phyloP scores from a whole-genome alignment of 192 early-diverging fungal genomes.

The Coemansia sp. region DNA sequence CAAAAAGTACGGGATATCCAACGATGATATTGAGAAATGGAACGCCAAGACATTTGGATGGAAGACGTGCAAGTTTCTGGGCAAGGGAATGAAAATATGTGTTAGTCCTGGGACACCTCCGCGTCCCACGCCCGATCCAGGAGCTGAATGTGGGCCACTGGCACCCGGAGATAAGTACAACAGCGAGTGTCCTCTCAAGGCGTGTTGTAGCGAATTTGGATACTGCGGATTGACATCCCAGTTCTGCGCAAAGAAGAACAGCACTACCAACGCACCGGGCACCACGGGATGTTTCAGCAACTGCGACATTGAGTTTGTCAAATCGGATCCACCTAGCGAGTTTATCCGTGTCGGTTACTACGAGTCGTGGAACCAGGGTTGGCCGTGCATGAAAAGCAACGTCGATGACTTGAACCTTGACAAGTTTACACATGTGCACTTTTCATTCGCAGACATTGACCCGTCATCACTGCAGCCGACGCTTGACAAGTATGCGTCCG shows the following conservation, averaged over 20 bases:
- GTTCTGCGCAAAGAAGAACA: slow-evolving; percentile 10
- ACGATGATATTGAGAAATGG: background rate
- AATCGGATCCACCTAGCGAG: background rate
- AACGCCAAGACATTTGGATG: background rate
- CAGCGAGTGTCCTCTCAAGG: slow-evolving; percentile 23
- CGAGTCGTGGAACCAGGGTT: slow-evolving; percentile 14
- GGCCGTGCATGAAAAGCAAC: slow-evolving; percentile 13
- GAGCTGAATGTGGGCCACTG: slow-evolving; percentile 2
- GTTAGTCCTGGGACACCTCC: background rate
- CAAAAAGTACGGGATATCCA: background rate
- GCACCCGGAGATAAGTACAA: slow-evolving; percentile 15
- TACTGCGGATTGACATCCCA: slow-evolving; percentile 10
- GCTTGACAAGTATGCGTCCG: slow-evolving; percentile 5
- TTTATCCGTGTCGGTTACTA: slow-evolving; percentile 20
- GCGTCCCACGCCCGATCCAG: background rate
- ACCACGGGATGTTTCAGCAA: slow-evolving; percentile 14
- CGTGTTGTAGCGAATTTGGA: slow-evolving; percentile 14
- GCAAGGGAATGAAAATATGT: slow-evolving; percentile 4
- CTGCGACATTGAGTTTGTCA: slow-evolving; percentile 9
- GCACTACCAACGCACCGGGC: slow-evolving; percentile 3
- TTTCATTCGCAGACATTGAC: slow-evolving; percentile 16
- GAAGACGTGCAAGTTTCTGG: background rate
- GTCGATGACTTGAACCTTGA: slow-evolving; percentile 3
- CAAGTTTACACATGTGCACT: slow-evolving; percentile 18
- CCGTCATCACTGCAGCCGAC: background rate